Base-by-base conservation (phyloP, 202 grass and related monocot species). In the Alloteropsis angusta region DNA sequence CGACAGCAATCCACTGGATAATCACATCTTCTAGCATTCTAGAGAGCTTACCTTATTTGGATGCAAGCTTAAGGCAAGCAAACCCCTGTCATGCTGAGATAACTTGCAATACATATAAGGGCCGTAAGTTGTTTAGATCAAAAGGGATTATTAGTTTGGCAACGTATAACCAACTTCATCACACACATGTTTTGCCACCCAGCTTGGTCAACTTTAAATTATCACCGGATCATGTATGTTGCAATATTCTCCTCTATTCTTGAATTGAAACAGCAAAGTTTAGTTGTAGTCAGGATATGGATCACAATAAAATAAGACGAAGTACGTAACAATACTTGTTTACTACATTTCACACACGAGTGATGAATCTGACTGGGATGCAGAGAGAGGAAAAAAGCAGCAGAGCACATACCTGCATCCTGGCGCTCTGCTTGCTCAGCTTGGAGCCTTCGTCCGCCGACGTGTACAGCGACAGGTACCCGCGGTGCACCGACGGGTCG, bases 391-490 rank as follows among this genome's bases (percentile, higher is more conserved):
- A 12, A 48, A 30, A 18, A 35, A 49, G 71, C 19, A 80, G 15
- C 23, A 28, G 74, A 37, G 52, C 47, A 21, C 23, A 14, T 38
- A 92, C 80, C 86, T 92, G 90, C 90, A 68, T 84, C 49, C 87
- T 72, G 44, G 91, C 88, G 9, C 80, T 90, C 76, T 86, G 75
- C 80, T 84, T 90, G 85, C 48, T 88, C 18, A 93, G 71, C 21
- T 83, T 78, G 18, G 83, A 90, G 0, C 80, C 49, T 4, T 85
- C 45, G 43, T 93, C 85, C 17, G 75, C 79, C 55, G 81, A 86
- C 3, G 87, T 88, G 85, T 93, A 93, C 19, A 93, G 80, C 44
- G 88, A 87, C 34, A 86, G 60, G 88, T 88, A 88, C 0, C 88
- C 88, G 9, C 86, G 72, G 85, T 93, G 88, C 42, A 90, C 80